phyloP scores from a whole-genome alignment of 1,139 yeast species.

The Candida tunisiensis region DNA sequence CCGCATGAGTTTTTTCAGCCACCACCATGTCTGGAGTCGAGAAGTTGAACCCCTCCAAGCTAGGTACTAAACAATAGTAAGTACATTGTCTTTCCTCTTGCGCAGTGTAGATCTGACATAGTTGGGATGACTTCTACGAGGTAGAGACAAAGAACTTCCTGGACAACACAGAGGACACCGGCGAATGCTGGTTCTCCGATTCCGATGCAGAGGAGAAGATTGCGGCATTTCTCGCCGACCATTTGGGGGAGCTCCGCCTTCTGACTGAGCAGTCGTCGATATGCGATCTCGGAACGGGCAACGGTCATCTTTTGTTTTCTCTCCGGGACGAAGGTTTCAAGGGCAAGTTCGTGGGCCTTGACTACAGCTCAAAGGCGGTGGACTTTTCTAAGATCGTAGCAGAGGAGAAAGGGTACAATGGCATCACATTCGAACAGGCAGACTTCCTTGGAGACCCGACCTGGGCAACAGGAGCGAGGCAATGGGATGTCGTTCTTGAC shows the following conservation, averaged over 20 bases:
- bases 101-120: too few relatives aligned
- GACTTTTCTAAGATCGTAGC: constrained; percentile 52
- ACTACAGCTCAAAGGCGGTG: constrained; percentile 69
- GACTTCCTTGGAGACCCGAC: constrained; percentile 22
- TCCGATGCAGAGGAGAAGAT: constrained; percentile 78
- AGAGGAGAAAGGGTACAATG: constrained; percentile 20
- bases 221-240: constrained; percentile 43
- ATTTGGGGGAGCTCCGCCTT: too few relatives aligned
- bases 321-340: constrained; percentile 42
- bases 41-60: constrained; percentile 13
- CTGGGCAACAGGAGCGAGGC: constrained; percentile 21
- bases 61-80: constrained; percentile 9
- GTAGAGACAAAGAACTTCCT: constrained; percentile 54
- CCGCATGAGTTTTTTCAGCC: too few relatives aligned
- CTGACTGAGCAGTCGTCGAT: constrained; percentile 27
- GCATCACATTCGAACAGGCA: constrained; percentile 28
- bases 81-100: too few relatives aligned
- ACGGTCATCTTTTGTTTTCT: constrained; percentile 73
- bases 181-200: constrained; percentile 95
- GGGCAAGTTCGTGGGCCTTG: constrained; percentile 52
- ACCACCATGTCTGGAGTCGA: too few relatives aligned
- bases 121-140: constrained; percentile 81
- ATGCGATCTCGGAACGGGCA: constrained; percentile 88
- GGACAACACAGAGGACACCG: constrained; percentile 65
- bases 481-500: constrained; percentile 65